Evolutionary conservation across 164 flowering plant genomes (phyloP).

Genomic region (Cinnamomum chago): DNA sequence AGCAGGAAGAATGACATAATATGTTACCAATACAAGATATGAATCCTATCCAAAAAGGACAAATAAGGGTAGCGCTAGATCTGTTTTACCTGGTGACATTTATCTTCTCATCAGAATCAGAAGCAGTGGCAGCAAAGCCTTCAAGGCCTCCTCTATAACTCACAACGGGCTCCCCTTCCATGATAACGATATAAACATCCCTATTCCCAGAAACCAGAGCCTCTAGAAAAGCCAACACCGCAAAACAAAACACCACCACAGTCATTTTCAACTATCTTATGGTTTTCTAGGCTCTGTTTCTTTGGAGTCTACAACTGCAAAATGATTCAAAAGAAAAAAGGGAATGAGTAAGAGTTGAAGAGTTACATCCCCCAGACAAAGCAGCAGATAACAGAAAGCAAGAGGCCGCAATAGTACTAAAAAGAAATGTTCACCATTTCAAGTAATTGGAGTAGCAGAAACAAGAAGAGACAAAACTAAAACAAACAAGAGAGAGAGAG

Average conservation of each 20-base stretch:
- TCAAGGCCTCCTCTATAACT: constrained; percentile 74
- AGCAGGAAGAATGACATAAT: too few species aligned
- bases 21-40: too few species aligned
- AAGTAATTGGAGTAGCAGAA: background rate
- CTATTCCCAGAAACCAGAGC: constrained; percentile 39
- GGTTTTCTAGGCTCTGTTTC: background rate
- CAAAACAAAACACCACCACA: constrained; percentile 24
- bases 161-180: constrained; percentile 88
- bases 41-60: too few species aligned
- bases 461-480: background rate
- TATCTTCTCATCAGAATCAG: constrained; percentile 75
- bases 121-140: constrained; percentile 86
- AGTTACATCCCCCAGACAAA: background rate
- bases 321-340: background rate
- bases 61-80: background rate
- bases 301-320: background rate
- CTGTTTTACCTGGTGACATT: constrained; percentile 63
- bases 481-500: too few species aligned
- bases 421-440: too few species aligned
- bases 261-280: constrained; percentile 8
- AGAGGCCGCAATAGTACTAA: background rate
- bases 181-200: constrained; percentile 72
- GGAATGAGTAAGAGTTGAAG: background rate
- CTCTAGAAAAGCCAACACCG: constrained; percentile 30
- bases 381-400: background rate